A percentile compares a stretch with the other conserved stretches of the same genome.
Conservation (phyloP, 805 yeast species). For the Nakazawaea ishiwadae region DNA sequence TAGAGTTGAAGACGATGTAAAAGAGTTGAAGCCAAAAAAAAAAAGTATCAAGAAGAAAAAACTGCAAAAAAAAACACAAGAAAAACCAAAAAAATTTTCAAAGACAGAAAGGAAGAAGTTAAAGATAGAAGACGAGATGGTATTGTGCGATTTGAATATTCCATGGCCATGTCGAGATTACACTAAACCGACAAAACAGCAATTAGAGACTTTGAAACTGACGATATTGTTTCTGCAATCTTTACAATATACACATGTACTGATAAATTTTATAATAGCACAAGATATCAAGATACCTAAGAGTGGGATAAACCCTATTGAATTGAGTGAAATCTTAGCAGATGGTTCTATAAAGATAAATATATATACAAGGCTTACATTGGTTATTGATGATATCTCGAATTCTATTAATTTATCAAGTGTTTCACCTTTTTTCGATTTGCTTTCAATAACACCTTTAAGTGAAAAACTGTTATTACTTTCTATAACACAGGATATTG, state of each 20-base stretch:
- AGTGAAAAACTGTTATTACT: constrained; percentile 75
- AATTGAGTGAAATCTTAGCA: background rate
- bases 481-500: constrained; percentile 76
- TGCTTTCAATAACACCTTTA: constrained; percentile 76
- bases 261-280: constrained; percentile 58
- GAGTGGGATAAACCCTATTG: constrained; percentile 37
- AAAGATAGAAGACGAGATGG: constrained; percentile 16
- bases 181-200: constrained; percentile 34
- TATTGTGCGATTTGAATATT: constrained; percentile 66
- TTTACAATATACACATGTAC: constrained; percentile 73
- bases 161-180: constrained; percentile 64
- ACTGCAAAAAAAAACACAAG: background rate
- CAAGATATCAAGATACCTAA: constrained; percentile 51
- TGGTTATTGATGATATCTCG: constrained; percentile 71
- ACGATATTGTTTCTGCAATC: constrained; percentile 49
- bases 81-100: background rate
- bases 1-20: no score
- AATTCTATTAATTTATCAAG: constrained; percentile 61
- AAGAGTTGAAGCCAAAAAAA: background rate
- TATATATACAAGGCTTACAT: constrained; percentile 67
- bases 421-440: constrained; percentile 50
- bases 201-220: constrained; percentile 40
- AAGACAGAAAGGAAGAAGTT: background rate
- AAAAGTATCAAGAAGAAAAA: background rate
- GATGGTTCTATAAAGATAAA: constrained; percentile 22